phyloP scores from a whole-genome alignment of 805 yeast genomes.

The Saturnispora besseyi region DNA sequence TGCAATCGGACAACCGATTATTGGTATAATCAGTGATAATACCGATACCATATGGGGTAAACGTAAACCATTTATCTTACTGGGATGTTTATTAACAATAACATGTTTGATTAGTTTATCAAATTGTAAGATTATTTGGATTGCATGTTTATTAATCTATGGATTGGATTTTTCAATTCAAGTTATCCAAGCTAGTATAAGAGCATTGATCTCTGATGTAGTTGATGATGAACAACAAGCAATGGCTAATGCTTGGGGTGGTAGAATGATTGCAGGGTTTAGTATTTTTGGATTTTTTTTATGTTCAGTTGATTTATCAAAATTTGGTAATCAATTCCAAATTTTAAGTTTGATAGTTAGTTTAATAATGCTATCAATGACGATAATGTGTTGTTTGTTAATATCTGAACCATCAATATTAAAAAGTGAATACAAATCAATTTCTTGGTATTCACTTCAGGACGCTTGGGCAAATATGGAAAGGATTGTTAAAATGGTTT shows the following conservation, averaged over 20 bases:
- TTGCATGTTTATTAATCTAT: conserved; percentile 47
- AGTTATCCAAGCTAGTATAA: conserved; percentile 49
- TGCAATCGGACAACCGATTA: conserved; percentile 53
- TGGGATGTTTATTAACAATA: conserved; percentile 43
- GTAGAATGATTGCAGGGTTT: conserved; percentile 51
- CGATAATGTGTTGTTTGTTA: conserved; percentile 32
- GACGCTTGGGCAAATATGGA: conserved; percentile 26
- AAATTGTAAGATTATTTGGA: conserved; percentile 38
- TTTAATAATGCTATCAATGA: conserved; percentile 31
- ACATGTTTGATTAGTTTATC: conserved; percentile 37
- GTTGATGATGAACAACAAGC: conserved; percentile 50
- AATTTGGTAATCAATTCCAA: conserved; percentile 43
- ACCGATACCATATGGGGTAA: conserved; percentile 39
- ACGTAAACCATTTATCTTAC: conserved; percentile 47
- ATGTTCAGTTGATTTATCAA: conserved; percentile 39
- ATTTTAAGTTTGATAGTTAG: conserved; percentile 38
- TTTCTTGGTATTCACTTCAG: not conserved
- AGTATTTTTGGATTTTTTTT: conserved; percentile 49
- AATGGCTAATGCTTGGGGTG: conserved; percentile 58
- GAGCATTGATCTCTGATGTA: conserved; percentile 56
- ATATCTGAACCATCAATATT: conserved; percentile 39
- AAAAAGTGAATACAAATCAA: not conserved
- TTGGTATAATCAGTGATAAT: conserved; percentile 50
- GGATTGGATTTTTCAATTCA: conserved; percentile 48
- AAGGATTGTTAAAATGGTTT: conserved; percentile 30